Percentiles rank a stretch among this genome's conserved stretches.
These are phyloP conservation scores for Starmera pachycereana DNA, from an alignment of 805 yeast genomes.

Conservation along the genomic window DNA sequence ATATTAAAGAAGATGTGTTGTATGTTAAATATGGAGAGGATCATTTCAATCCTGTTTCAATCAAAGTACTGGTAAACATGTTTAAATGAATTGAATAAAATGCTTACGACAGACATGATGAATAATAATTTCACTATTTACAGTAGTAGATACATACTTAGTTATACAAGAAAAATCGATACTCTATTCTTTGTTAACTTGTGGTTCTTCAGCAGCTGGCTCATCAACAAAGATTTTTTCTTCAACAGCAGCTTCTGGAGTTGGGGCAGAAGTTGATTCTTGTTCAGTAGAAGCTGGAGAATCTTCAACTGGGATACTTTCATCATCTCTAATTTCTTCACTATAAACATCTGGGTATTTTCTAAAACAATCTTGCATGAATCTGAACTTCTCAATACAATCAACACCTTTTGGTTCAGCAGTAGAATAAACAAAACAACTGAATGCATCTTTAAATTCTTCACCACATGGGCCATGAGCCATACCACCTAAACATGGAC, in stretches of 20 bases:
- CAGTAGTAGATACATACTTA: background rate
- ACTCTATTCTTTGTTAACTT: constrained; percentile 5
- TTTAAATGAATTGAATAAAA: background rate
- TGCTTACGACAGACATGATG: background rate
- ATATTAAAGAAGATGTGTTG: constrained; percentile 56
- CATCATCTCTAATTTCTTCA: constrained; percentile 82
- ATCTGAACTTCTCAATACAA: constrained; percentile 82
- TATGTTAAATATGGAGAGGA: constrained; percentile 30
- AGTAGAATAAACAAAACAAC: constrained; percentile 89
- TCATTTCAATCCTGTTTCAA: constrained; percentile 32
- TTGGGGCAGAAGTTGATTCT: constrained; percentile 9
- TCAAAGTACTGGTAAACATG: constrained; percentile 17
- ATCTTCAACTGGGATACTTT: constrained; percentile 27
- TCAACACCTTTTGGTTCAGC: constrained; percentile 95
- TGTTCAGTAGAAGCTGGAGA: constrained; percentile 8
- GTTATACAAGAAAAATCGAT: constrained; percentile 3
- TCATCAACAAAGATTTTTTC: background rate
- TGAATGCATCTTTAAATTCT: constrained; percentile 87
- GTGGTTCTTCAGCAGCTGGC: constrained; percentile 4
- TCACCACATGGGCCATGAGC: constrained; percentile 98
- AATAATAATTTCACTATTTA: background rate
- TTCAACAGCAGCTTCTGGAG: constrained; percentile 6
- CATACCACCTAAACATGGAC: constrained; percentile 99
- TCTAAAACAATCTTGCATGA: constrained; percentile 92
- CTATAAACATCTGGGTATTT: constrained; percentile 86